Conservation (phyloP, 768 basidiomycete species). For the Hygrocybe punicea region DNA sequence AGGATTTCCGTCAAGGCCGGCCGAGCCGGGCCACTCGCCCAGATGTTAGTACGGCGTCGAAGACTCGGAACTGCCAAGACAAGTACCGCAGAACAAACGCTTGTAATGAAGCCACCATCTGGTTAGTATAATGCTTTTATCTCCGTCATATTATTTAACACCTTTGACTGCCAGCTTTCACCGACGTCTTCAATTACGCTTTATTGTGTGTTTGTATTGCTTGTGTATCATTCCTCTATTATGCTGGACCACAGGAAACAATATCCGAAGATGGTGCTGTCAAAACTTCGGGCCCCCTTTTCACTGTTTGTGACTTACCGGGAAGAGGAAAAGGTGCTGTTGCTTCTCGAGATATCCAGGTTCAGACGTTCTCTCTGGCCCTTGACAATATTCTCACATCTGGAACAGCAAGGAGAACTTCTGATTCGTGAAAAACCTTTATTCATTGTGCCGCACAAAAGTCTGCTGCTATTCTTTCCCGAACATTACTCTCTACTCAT, state of each 20-base stretch:
- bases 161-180: too few species aligned
- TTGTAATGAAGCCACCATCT: too few species aligned
- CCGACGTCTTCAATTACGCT: too few species aligned
- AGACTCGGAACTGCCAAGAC: too few species aligned
- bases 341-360: conserved; percentile 51
- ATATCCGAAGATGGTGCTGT: background rate
- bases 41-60: too few species aligned
- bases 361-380: conserved; percentile 18
- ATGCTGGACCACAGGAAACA: background rate
- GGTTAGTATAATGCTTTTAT: too few species aligned
- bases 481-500: background rate
- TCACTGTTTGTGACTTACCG: conserved; percentile 46
- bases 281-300: conserved; percentile 10
- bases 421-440: conserved; percentile 54
- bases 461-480: conserved; percentile 33
- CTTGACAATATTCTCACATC: background rate
- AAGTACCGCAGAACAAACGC: background rate
- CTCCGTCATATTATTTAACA: too few species aligned
- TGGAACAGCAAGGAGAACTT: conserved; percentile 53
- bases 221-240: conserved; percentile 3
- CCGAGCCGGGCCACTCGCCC: too few species aligned
- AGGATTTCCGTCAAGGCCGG: too few species aligned
- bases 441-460: conserved; percentile 47
- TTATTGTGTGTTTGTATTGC: conserved; percentile 2
- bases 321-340: conserved; percentile 56